Percentiles rank a stretch among this genome's conserved stretches.
These are phyloP conservation scores for Agastache rugosa DNA, from an alignment of 257 asterid genomes.

Conservation along the genomic window DNA sequence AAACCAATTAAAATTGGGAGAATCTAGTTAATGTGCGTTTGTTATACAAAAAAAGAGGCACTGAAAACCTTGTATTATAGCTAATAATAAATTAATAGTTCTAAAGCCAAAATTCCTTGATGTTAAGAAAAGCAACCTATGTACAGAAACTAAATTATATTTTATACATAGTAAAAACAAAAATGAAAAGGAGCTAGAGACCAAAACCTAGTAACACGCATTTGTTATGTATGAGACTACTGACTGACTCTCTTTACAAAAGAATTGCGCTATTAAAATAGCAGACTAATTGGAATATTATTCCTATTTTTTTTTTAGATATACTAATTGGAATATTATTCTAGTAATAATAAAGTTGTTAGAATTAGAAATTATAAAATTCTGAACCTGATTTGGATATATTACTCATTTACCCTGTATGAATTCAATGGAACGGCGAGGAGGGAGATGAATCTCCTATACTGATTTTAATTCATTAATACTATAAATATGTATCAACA, in stretches of 20 bases:
- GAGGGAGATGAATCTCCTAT: neutral
- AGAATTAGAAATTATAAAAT: neutral
- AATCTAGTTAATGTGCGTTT: neutral
- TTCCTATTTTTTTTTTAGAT: neutral
- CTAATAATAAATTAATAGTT: conserved; percentile 26
- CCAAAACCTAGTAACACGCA: conserved; percentile 56
- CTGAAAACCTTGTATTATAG: conserved; percentile 34
- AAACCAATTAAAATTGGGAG: conserved; percentile 20
- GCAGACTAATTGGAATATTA: neutral
- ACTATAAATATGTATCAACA: too few relatives aligned
- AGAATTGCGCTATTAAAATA: conserved; percentile 42
- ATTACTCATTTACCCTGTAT: neutral
- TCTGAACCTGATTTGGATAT: neutral
- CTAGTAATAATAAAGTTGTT: neutral
- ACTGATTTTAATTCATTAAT: neutral
- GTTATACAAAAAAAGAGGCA: conserved; percentile 43
- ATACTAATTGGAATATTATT: too few relatives aligned
- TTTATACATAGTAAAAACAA: conserved; percentile 37
- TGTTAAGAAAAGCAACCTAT: conserved; percentile 36
- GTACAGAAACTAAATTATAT: conserved; percentile 27
- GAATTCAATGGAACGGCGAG: neutral
- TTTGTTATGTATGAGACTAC: conserved; percentile 4
- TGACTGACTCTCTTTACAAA: conserved; percentile 48
- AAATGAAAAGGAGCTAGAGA: conserved; percentile 46
- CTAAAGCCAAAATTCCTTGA: conserved; percentile 40